Conservation (phyloP, 345 rosid species). For the Orychophragmus violaceus region DNA sequence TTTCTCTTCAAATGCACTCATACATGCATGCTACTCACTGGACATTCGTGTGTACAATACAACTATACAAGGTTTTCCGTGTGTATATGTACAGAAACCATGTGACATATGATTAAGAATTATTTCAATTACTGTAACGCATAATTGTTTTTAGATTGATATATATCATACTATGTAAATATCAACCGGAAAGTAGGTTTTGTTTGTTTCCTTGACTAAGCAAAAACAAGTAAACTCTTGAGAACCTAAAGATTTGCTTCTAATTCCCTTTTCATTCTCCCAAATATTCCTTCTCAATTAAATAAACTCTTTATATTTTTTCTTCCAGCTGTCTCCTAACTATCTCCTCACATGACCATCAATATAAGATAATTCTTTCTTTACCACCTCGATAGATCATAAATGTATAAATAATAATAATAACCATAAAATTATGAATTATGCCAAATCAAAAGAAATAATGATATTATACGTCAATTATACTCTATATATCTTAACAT, state of each 20-base stretch:
- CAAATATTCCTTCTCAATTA: constrained; percentile 56
- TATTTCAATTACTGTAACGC: neutral
- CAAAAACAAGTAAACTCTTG: constrained; percentile 38
- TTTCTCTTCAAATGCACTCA: neutral
- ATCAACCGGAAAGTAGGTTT: constrained; percentile 36
- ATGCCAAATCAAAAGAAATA: too few relatives aligned
- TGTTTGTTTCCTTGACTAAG: constrained; percentile 43
- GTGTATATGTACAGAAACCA: neutral
- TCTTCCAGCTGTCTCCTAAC: constrained; percentile 17
- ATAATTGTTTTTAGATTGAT: neutral
- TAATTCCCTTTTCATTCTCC: constrained; percentile 59
- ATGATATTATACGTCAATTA: too few relatives aligned
- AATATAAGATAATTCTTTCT: neutral
- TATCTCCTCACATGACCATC: constrained; percentile 37
- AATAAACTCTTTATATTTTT: constrained; percentile 17
- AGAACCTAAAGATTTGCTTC: constrained; percentile 39
- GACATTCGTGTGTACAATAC: neutral
- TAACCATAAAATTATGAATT: neutral
- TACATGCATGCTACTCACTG: neutral
- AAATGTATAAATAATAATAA: constrained; percentile 1
- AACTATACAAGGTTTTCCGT: neutral
- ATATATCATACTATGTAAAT: neutral
- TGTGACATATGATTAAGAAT: neutral
- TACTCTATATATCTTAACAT: too few relatives aligned
- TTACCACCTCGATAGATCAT: constrained; percentile 8